phyloP scores from a whole-genome alignment of 306 rosid genomes.

The Trifolium repens region DNA sequence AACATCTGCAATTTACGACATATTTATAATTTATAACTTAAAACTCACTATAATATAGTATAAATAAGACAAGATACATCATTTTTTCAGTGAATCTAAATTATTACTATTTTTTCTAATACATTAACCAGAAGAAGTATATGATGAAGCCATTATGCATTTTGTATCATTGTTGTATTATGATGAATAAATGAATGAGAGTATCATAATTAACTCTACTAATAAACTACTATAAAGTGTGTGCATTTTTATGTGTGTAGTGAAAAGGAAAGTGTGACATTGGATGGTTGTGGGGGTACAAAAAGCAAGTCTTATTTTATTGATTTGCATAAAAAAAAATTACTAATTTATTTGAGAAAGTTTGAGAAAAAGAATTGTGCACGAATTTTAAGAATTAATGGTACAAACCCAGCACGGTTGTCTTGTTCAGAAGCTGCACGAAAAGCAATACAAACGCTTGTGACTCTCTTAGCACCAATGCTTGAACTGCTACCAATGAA shows the following conservation, averaged over 20 bases:
- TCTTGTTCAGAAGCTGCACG: slow-evolving; percentile 73
- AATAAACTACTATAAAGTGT: background rate
- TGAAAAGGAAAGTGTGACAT: background rate
- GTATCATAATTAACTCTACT: background rate
- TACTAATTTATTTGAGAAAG: no score
- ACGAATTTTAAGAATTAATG: background rate
- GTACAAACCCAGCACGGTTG: slow-evolving; percentile 73
- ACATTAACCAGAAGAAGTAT: no score
- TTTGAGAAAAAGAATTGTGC: background rate
- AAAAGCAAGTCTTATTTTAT: background rate
- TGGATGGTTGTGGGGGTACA: background rate
- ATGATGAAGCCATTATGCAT: background rate
- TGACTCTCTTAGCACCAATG: slow-evolving; percentile 93
- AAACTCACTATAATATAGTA: background rate
- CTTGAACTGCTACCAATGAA: slow-evolving; percentile 93
- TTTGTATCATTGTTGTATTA: background rate
- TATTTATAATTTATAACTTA: no score
- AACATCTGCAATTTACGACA: slow-evolving; percentile 51
- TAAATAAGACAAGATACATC: no score
- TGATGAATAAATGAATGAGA: background rate
- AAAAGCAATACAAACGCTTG: slow-evolving; percentile 76
- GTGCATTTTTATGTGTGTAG: background rate
- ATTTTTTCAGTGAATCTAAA: no score
- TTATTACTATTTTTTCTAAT: no score
- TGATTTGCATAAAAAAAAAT: no score